These are phyloP conservation scores for Ganoderma resinaceum DNA, from an alignment of 1,284 basidiomycete species.

Conservation along the genomic window DNA sequence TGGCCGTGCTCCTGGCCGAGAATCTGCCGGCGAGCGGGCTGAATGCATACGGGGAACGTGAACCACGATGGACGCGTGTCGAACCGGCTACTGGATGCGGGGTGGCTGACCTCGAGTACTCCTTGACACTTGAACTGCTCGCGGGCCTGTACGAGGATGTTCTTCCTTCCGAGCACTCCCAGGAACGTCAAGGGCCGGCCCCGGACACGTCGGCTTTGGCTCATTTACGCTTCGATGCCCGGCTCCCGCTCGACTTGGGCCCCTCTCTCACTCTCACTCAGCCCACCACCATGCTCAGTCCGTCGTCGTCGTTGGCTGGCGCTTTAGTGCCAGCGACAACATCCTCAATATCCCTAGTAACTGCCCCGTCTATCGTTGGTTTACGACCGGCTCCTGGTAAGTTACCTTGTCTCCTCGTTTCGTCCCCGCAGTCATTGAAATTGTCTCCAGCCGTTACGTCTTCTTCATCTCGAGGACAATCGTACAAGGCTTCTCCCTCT, in stretches of 20 bases:
- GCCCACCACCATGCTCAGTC: constrained; percentile 21
- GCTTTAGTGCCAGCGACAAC: constrained; percentile 22
- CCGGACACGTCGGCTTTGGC: constrained; percentile 22
- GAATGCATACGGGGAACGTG: constrained; percentile 36
- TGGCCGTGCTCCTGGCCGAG: constrained; percentile 57
- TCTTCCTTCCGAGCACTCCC: constrained; percentile 16
- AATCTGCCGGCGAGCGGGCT: constrained; percentile 35
- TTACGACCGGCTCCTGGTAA: constrained; percentile 18
- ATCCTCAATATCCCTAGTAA: constrained; percentile 1
- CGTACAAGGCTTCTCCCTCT: constrained; percentile 56
- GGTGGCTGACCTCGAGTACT: constrained; percentile 79
- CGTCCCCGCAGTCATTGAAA: constrained; percentile 9
- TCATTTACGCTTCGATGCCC: constrained; percentile 28
- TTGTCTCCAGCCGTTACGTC: constrained; percentile 17
- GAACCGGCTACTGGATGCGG: constrained; percentile 55
- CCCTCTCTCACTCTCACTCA: constrained; percentile 24
- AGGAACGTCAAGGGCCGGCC: constrained; percentile 16
- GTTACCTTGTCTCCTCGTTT: constrained; percentile 13
- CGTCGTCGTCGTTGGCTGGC: constrained; percentile 18
- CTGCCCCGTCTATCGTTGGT: constrained; percentile 3
- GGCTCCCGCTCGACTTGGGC: constrained; percentile 28
- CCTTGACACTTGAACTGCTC: constrained; percentile 66
- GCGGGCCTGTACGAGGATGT: constrained; percentile 47
- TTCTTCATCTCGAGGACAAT: constrained; percentile 31
- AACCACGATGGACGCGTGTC: constrained; percentile 45